Base-by-base conservation (phyloP, 2,329 filamentous ascomycete species). In the Didymella pomorum region DNA sequence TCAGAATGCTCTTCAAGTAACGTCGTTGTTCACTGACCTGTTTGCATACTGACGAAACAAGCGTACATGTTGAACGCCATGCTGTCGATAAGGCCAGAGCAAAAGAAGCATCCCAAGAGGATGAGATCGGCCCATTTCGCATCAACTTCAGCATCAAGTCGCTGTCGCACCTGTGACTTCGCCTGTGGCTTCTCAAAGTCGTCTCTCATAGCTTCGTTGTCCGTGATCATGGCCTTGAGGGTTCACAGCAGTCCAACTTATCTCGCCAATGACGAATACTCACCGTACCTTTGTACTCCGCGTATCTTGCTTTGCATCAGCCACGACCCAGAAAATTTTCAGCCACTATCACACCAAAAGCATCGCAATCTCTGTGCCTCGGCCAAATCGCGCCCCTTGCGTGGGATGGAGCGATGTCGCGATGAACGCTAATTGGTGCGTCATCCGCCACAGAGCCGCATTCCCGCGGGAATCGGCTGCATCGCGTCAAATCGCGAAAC, bases 41-140 rank as follows among this genome's bases (percentile, higher is more conserved):
- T 84, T 66, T 84, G 82, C 82, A 84, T 84, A 18, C 77, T 79
- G 29, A 83, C 80, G 57, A 84, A 84, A 51, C 79, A 80, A 23
- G 72, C 76, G 75, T 79, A 83, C 51, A 81, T 80, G 65, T 79
- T 79, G 66, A 82, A 83, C 2, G 77, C 73, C 35, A 77, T 79
- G 41, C 77, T 80, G 64, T 84, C 82, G 41, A 81, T 77, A 21
- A 83, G 67, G 9, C 81, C 82, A 2, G 80, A 79, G 12, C 80
- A 77, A 29, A 82, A 76, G 54, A 78, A 82, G 51, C 79, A 81
- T 14, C 76, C 73, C 28, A 83, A 70, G 8, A 80, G 69, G 3
- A 75, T 72, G 21, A 68, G 51, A 46, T 67, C 63, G 16, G 62
- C 62, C 60, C 60, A 63, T 52, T 59, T 61, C 10, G 54, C 37